A percentile compares a stretch with the other conserved stretches of the same genome.
phyloP scores from a whole-genome alignment of 2,329 filamentous ascomycete species.

The Aureobasidium sp. region DNA sequence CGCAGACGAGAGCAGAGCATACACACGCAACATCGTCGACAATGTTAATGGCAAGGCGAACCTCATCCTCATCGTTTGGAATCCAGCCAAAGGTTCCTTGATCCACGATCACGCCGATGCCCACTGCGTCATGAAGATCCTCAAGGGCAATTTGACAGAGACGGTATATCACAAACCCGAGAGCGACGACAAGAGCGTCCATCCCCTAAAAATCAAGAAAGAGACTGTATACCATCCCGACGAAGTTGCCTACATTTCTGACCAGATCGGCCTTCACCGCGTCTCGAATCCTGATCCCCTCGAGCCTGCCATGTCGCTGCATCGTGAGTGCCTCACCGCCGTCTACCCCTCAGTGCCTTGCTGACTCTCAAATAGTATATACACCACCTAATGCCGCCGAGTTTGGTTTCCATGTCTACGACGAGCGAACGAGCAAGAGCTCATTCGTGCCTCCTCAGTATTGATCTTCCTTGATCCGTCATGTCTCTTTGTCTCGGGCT shows the following conservation, averaged over 20 bases:
- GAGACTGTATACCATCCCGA: constrained; percentile 63
- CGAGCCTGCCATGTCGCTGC: constrained; percentile 76
- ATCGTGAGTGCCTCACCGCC: constrained; percentile 48
- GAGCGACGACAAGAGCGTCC: not conserved
- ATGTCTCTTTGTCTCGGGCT: not conserved
- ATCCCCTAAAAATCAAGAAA: constrained; percentile 54
- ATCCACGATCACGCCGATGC: constrained; percentile 77
- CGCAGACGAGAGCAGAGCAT: constrained; percentile 60
- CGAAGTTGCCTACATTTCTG: constrained; percentile 83
- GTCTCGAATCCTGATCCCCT: constrained; percentile 66
- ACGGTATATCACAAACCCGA: constrained; percentile 61
- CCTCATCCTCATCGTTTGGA: constrained; percentile 83
- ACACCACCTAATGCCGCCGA: constrained; percentile 84
- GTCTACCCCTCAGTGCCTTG: not conserved
- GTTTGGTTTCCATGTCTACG: constrained; percentile 74
- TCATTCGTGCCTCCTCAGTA: constrained; percentile 48
- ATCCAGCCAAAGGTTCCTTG: constrained; percentile 70
- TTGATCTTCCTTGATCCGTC: too few relatives aligned
- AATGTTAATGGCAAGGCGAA: constrained; percentile 80
- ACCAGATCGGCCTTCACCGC: constrained; percentile 76
- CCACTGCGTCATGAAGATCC: constrained; percentile 86
- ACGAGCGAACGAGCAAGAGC: constrained; percentile 66
- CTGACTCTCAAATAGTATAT: constrained; percentile 49
- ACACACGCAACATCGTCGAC: constrained; percentile 85
- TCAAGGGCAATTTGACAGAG: constrained; percentile 72